phyloP scores from a whole-genome alignment of 306 rosid genomes.

The Cucurbita ficifolia region DNA sequence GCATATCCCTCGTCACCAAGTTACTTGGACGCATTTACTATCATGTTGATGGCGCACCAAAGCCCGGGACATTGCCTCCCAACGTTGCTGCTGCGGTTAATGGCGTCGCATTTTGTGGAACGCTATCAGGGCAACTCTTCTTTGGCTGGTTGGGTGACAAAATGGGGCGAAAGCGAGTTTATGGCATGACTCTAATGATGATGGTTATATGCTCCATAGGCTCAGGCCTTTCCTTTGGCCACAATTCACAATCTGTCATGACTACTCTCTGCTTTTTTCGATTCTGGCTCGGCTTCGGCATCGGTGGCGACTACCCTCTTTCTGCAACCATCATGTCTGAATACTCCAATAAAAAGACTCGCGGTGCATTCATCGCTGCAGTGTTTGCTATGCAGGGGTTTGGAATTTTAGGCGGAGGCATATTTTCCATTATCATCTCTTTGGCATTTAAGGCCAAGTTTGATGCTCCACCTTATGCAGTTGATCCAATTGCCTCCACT shows the following conservation, averaged over 20 bases:
- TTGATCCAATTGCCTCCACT: conserved; percentile 28
- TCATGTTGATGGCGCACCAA: conserved; percentile 34
- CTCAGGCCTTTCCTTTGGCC: conserved; percentile 65
- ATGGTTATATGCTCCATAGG: conserved; percentile 54
- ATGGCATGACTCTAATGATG: conserved; percentile 54
- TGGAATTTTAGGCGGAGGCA: conserved; percentile 60
- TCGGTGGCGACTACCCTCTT: conserved; percentile 77
- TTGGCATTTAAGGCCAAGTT: conserved; percentile 22
- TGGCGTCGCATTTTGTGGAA: conserved; percentile 59
- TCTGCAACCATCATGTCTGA: conserved; percentile 78
- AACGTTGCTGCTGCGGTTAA: conserved; percentile 54
- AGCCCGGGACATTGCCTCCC: conserved; percentile 64
- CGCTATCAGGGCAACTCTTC: conserved; percentile 57
- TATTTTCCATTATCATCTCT: conserved; percentile 36
- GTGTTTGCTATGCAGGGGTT: conserved; percentile 85
- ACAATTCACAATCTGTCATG: conserved; percentile 33
- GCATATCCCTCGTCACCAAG: conserved; percentile 58
- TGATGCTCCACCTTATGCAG: conserved; percentile 29
- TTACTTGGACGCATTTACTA: conserved; percentile 67
- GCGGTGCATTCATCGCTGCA: conserved; percentile 63
- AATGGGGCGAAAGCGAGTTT: conserved; percentile 51
- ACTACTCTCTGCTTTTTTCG: conserved; percentile 59
- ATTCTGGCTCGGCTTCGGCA: conserved; percentile 76
- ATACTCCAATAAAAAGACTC: conserved; percentile 61
- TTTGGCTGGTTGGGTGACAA: conserved; percentile 86